phyloP scores from a whole-genome alignment of 352 stramenopile species.

The Globisporangium rhizosaccharum region DNA sequence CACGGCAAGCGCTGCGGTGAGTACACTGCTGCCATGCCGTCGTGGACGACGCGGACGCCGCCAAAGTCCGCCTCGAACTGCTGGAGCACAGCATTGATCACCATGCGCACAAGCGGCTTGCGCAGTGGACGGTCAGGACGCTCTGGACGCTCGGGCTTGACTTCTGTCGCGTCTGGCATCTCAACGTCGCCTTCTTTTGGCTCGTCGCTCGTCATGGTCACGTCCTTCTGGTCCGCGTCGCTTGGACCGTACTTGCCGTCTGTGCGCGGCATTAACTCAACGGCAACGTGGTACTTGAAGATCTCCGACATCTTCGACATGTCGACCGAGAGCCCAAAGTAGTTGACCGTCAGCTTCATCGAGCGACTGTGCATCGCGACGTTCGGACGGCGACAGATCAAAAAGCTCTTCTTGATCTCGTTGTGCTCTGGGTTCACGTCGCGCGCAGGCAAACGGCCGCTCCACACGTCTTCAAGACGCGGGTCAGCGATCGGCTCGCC shows the following conservation, averaged over 20 bases:
- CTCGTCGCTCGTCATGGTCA: slow-evolving; percentile 26
- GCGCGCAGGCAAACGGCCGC: slow-evolving; percentile 22
- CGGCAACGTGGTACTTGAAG: slow-evolving; percentile 72
- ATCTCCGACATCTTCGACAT: slow-evolving; percentile 29
- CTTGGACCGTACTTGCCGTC: slow-evolving; percentile 47
- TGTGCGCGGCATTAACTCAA: slow-evolving; percentile 42
- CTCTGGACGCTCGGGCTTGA: slow-evolving; percentile 14
- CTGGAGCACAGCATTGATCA: slow-evolving; percentile 53
- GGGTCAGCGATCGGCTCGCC: slow-evolving; percentile 44
- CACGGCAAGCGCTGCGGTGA: slow-evolving; percentile 41
- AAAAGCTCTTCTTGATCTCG: slow-evolving; percentile 30
- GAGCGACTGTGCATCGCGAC: slow-evolving; percentile 26
- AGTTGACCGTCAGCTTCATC: slow-evolving; percentile 51
- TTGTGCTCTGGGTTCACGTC: slow-evolving; percentile 38
- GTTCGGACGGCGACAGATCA: slow-evolving; percentile 44
- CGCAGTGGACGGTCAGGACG: slow-evolving; percentile 29
- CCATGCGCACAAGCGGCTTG: slow-evolving; percentile 43
- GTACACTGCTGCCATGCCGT: slow-evolving; percentile 62
- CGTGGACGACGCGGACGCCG: slow-evolving; percentile 51
- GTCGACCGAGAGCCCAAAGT: slow-evolving; percentile 58
- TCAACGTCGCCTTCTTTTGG: slow-evolving; percentile 39
- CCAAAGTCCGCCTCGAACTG: slow-evolving; percentile 52
- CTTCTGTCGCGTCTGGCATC: slow-evolving; percentile 26
- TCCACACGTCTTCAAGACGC: slow-evolving; percentile 46
- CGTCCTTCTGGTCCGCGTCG: slow-evolving; percentile 31